These are phyloP conservation scores for Zalaria sp. DNA, from an alignment of 2,329 filamentous ascomycete species.

Conservation along the genomic window DNA sequence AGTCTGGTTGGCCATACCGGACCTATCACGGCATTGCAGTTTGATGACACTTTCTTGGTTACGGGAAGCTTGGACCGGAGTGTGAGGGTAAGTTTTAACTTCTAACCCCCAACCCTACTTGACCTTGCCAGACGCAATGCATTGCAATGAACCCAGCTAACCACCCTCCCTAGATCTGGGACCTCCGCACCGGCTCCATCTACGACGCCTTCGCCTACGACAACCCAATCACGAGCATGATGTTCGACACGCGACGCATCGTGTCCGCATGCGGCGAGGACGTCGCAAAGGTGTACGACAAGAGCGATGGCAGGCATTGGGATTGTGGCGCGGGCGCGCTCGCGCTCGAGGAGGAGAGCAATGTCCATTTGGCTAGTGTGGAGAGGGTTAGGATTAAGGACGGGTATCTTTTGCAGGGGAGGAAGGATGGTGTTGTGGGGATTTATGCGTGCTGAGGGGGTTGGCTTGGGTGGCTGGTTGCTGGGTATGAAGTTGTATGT, in stretches of 20 bases:
- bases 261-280: conserved; percentile 81
- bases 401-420: conserved; percentile 83
- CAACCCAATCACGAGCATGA: conserved; percentile 83
- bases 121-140: not conserved
- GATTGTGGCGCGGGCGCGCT: conserved; percentile 66
- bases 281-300: conserved; percentile 96
- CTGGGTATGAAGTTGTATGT: no score
- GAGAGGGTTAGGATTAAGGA: conserved; percentile 85
- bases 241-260: conserved; percentile 86
- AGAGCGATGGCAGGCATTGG: conserved; percentile 91
- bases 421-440: conserved; percentile 74
- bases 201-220: conserved; percentile 95
- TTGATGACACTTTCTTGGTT: conserved; percentile 88
- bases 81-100: conserved; percentile 58
- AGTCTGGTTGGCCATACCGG: conserved; percentile 93
- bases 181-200: conserved; percentile 89
- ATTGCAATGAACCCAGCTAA: conserved; percentile 10
- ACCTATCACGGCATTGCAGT: conserved; percentile 85
- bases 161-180: conserved; percentile 67
- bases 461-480: conserved; percentile 30
- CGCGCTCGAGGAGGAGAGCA: conserved; percentile 49
- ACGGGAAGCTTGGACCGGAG: conserved; percentile 88
- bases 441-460: conserved; percentile 62
- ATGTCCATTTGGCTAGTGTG: conserved; percentile 43
- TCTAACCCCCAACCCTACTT: not conserved